These are phyloP conservation scores for Silybum marianum DNA, from an alignment of 129 eudicot species.

Conservation along the genomic window DNA sequence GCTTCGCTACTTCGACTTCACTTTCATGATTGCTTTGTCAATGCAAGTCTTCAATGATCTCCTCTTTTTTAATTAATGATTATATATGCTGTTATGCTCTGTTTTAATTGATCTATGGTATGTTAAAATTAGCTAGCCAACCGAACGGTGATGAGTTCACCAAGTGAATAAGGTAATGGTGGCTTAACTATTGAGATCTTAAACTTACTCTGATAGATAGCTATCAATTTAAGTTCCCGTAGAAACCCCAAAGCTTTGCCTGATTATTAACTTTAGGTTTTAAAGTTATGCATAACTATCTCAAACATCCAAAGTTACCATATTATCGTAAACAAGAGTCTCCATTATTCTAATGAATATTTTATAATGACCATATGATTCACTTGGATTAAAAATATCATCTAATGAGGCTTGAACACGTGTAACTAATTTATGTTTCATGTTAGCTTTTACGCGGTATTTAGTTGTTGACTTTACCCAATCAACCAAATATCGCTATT, in stretches of 20 bases:
- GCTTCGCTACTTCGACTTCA: constrained; percentile 54
- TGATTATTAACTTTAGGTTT: neutral
- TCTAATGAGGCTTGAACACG: neutral
- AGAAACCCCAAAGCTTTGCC: neutral
- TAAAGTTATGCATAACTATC: too few species aligned
- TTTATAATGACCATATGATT: too few species aligned
- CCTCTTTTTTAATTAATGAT: neutral
- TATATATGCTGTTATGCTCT: neutral
- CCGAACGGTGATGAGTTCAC: neutral
- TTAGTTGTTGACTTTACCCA: constrained; percentile 19
- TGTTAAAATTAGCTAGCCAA: neutral
- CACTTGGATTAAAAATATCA: neutral
- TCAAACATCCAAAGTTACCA: too few species aligned
- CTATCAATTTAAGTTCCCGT: neutral
- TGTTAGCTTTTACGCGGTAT: constrained; percentile 19
- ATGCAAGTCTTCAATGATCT: constrained; percentile 34
- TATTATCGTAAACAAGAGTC: too few species aligned
- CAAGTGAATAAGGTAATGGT: neutral
- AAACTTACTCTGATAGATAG: too few species aligned
- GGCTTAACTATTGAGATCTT: neutral
- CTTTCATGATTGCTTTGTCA: constrained; percentile 49
- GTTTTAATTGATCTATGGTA: neutral
- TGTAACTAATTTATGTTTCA: neutral
- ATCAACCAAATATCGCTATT: neutral
- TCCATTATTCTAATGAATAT: too few species aligned